These are phyloP conservation scores for Hypomontagnella submonticulosa DNA, from an alignment of 495 filamentous ascomycete genomes.

Conservation along the genomic window DNA sequence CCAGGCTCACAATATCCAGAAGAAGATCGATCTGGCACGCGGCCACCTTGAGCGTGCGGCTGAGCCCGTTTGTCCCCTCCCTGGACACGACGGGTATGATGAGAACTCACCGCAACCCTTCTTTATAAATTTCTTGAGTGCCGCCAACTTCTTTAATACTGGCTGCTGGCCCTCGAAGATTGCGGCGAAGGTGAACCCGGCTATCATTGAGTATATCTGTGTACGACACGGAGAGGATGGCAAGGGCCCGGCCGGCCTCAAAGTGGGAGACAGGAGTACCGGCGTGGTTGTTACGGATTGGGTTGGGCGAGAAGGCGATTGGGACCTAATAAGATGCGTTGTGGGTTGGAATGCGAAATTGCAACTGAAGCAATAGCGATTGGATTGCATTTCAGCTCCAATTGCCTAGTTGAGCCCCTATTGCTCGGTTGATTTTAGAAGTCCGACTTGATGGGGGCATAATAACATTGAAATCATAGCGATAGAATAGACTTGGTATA, in stretches of 20 bases:
- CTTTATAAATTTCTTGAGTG: constrained; percentile 90
- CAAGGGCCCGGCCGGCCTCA: constrained; percentile 55
- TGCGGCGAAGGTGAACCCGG: constrained; percentile 92
- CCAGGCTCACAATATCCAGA: constrained; percentile 76
- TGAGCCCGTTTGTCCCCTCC: constrained; percentile 50
- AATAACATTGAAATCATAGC: background rate
- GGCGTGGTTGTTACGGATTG: constrained; percentile 94
- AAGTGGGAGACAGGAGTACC: constrained; percentile 79
- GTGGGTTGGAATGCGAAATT: constrained; percentile 90
- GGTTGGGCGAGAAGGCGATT: constrained; percentile 90
- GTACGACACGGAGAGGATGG: constrained; percentile 66
- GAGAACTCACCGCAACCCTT: constrained; percentile 65
- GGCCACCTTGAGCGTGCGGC: constrained; percentile 81
- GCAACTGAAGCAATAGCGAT: constrained; percentile 56
- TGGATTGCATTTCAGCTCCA: background rate
- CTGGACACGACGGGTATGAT: constrained; percentile 38
- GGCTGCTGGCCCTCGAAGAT: constrained; percentile 94
- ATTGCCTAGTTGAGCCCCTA: background rate
- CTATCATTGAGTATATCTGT: constrained; percentile 82
- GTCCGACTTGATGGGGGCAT: too few species aligned
- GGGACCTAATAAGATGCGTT: constrained; percentile 90
- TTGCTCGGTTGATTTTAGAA: background rate
- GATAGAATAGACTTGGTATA: constrained; percentile 3
- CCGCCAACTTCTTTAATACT: constrained; percentile 91
- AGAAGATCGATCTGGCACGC: constrained; percentile 79